Conservation (phyloP, 345 rosid genomes). For the Arabis alpina region DNA sequence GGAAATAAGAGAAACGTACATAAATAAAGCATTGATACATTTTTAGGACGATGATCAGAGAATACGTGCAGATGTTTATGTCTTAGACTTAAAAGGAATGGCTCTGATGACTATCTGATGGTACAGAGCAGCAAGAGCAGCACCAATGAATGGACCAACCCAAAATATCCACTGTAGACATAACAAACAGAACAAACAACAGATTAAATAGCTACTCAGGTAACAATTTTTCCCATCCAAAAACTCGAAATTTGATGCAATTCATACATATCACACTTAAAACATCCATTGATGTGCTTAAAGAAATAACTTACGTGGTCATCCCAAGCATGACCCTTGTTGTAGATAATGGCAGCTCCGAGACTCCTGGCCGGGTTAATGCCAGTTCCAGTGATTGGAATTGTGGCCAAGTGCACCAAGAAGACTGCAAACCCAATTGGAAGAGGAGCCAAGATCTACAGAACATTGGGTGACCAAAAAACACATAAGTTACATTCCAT, state of each 20-base stretch:
- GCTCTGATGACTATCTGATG: slow-evolving; percentile 77
- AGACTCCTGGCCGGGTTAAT: slow-evolving; percentile 80
- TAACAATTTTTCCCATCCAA: neutral
- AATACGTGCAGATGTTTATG: slow-evolving; percentile 36
- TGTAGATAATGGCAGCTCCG: slow-evolving; percentile 70
- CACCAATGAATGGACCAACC: slow-evolving; percentile 79
- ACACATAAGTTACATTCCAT: neutral
- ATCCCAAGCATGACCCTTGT: slow-evolving; percentile 59
- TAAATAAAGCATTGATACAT: slow-evolving; percentile 6
- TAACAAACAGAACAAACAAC: neutral
- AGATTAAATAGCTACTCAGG: neutral
- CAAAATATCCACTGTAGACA: slow-evolving; percentile 72
- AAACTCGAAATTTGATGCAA: neutral
- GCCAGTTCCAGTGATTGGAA: slow-evolving; percentile 74
- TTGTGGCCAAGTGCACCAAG: slow-evolving; percentile 76
- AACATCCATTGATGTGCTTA: neutral
- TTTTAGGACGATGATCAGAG: slow-evolving; percentile 4
- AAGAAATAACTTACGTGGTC: slow-evolving; percentile 50
- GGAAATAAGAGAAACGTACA: neutral
- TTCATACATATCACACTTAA: neutral
- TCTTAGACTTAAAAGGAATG: slow-evolving; percentile 65
- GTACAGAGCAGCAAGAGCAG: slow-evolving; percentile 76
- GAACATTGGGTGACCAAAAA: neutral
- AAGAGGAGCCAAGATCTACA: slow-evolving; percentile 74
- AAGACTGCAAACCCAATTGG: slow-evolving; percentile 77